These are phyloP conservation scores for Jamesozyma jinghongensis DNA, from an alignment of 805 yeast genomes.

Conservation along the genomic window DNA sequence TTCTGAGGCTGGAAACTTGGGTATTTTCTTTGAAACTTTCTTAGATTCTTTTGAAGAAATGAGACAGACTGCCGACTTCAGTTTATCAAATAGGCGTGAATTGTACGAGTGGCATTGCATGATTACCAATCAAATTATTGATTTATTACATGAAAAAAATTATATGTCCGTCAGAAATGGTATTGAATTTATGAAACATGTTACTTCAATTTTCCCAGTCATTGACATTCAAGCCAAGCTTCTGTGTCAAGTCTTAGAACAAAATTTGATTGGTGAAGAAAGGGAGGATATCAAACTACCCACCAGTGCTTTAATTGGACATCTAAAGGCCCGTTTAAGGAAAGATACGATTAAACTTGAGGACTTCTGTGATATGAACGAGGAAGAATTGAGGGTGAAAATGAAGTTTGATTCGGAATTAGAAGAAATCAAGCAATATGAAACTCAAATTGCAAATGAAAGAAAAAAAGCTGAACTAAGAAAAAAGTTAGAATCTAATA, in stretches of 20 bases:
- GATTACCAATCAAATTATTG: conserved; percentile 31
- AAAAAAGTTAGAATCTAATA: conserved; percentile 16
- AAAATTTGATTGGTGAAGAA: conserved; percentile 42
- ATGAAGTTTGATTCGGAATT: conserved; percentile 10
- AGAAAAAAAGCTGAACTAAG: conserved; percentile 19
- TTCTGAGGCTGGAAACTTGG: conserved; percentile 72
- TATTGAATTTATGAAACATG: conserved; percentile 63
- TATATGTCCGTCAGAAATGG: conserved; percentile 77
- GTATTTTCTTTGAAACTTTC: conserved; percentile 56
- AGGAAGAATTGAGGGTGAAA: conserved; percentile 12
- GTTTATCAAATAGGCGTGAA: conserved; percentile 28
- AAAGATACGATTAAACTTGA: conserved; percentile 42
- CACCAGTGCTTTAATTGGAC: conserved; percentile 61
- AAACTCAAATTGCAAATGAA: conserved; percentile 14
- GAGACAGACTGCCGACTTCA: conserved; percentile 33
- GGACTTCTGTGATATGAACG: conserved; percentile 44
- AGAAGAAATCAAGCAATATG: conserved; percentile 16
- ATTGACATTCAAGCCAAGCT: conserved; percentile 56
- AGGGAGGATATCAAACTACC: conserved; percentile 79
- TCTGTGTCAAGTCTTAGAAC: conserved; percentile 39
- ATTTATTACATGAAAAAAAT: conserved; percentile 31
- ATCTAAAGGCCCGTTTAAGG: conserved; percentile 43
- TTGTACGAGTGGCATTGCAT: conserved; percentile 48
- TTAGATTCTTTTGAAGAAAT: conserved; percentile 38
- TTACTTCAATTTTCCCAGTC: conserved; percentile 55